Percentiles rank a stretch among this genome's conserved stretches.
Conservation (phyloP, 371 early-diverging fungal genomes). For the Mucor racemosus region DNA sequence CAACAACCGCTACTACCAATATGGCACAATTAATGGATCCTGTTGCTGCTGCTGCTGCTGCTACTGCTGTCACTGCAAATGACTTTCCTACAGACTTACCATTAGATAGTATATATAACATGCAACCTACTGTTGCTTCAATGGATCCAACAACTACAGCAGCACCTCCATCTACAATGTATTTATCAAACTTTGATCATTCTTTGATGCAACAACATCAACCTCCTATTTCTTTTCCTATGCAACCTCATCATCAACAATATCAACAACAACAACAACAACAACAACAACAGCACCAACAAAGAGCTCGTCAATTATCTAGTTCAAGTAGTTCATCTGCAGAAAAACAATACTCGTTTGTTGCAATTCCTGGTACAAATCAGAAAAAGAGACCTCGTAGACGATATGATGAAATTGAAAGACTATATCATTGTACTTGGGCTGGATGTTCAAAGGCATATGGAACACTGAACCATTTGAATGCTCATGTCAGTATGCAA, state of each 20-base stretch:
- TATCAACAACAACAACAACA: conserved; percentile 1
- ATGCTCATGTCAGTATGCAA: conserved; percentile 77
- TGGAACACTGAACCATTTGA: conserved; percentile 76
- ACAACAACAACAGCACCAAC: neutral
- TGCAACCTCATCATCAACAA: neutral
- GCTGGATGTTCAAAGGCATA: conserved; percentile 69
- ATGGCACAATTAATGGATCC: conserved; percentile 17
- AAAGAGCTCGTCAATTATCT: conserved; percentile 34
- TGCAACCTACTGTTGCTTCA: conserved; percentile 8
- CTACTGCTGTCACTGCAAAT: neutral
- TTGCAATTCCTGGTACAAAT: conserved; percentile 64
- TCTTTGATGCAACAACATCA: conserved; percentile 2
- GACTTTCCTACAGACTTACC: neutral
- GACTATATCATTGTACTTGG: conserved; percentile 70
- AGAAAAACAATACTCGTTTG: conserved; percentile 67
- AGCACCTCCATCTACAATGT: neutral
- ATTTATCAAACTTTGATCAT: neutral
- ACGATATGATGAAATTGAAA: conserved; percentile 73
- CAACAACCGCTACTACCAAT: neutral
- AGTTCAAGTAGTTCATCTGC: conserved; percentile 39
- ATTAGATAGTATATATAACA: conserved; percentile 2
- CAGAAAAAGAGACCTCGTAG: conserved; percentile 71
- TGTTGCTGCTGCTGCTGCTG: conserved; percentile 2
- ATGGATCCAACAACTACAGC: neutral
- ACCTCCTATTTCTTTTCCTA: neutral